Conservation (phyloP, 2,329 filamentous ascomycete species). For the Chlorencoelia australis region DNA sequence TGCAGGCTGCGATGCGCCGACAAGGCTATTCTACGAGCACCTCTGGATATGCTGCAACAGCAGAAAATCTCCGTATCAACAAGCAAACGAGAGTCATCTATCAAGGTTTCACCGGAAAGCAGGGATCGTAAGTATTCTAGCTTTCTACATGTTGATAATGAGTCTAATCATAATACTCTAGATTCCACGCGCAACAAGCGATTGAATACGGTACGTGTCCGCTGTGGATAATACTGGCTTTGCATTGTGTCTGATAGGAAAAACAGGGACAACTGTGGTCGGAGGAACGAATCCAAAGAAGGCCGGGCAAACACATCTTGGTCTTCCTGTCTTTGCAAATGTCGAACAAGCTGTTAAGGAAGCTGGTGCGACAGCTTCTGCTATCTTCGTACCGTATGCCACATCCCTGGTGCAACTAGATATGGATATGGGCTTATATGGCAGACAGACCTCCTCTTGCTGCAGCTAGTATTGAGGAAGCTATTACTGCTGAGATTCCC, state of each 20-base stretch:
- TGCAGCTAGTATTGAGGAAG: constrained; percentile 93
- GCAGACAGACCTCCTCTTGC: constrained; percentile 71
- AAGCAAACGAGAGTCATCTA: constrained; percentile 87
- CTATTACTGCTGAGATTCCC: constrained; percentile 83
- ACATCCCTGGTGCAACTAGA: constrained; percentile 4
- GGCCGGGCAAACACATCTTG: constrained; percentile 82
- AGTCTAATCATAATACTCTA: constrained; percentile 35
- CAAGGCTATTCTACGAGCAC: constrained; percentile 66
- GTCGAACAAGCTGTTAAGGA: constrained; percentile 82
- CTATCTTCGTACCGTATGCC: constrained; percentile 85
- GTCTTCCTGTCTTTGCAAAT: constrained; percentile 83
- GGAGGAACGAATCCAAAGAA: constrained; percentile 99
- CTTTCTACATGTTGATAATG: neutral
- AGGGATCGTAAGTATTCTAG: constrained; percentile 68
- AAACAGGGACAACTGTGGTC: constrained; percentile 83
- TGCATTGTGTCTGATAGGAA: constrained; percentile 22
- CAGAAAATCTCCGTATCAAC: constrained; percentile 87
- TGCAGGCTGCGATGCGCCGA: constrained; percentile 57
- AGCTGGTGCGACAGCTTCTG: constrained; percentile 83
- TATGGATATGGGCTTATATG: constrained; percentile 10
- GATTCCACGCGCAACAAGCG: constrained; percentile 94
- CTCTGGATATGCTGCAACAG: constrained; percentile 61
- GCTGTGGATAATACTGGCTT: constrained; percentile 4
- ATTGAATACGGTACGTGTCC: constrained; percentile 81
- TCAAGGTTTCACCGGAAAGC: constrained; percentile 96